A percentile compares a stretch with the other conserved stretches of the same genome.
phyloP scores from a whole-genome alignment of 805 yeast genomes.

The Candida pini region DNA sequence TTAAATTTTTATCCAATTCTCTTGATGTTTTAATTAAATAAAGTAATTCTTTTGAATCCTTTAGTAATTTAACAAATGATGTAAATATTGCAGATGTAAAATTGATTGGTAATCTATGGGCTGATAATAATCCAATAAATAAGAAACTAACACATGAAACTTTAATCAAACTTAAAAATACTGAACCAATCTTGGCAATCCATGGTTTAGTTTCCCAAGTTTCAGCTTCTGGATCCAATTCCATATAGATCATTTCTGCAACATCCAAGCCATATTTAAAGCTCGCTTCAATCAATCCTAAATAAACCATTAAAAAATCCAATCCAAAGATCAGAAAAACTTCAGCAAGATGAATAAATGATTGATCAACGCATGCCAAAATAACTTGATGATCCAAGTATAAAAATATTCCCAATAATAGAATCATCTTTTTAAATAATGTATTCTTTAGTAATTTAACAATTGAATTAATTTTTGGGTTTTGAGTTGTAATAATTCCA shows the following conservation, averaged over 20 bases:
- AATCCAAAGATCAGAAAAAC: conserved; percentile 66
- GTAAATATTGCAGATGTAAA: conserved; percentile 27
- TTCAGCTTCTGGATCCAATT: conserved; percentile 43
- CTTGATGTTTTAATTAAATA: conserved; percentile 42
- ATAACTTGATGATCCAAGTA: conserved; percentile 49
- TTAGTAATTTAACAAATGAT: conserved; percentile 22
- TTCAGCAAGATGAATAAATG: conserved; percentile 47
- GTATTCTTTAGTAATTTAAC: conserved; percentile 12
- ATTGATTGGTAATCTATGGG: conserved; percentile 27
- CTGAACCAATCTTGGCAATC: conserved; percentile 52
- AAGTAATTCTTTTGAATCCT: conserved; percentile 33
- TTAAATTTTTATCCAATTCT: conserved; percentile 58
- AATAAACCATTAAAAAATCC: conserved; percentile 62
- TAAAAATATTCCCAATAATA: conserved; percentile 40
- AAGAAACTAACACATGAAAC: conserved; percentile 41
- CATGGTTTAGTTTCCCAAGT: conserved; percentile 71
- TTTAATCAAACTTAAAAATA: conserved; percentile 43
- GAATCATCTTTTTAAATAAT: conserved; percentile 35
- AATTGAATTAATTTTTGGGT: neutral
- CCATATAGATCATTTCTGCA: conserved; percentile 49
- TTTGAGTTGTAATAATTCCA: neutral
- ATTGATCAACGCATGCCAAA: conserved; percentile 49
- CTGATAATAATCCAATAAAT: conserved; percentile 38
- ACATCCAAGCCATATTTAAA: conserved; percentile 46
- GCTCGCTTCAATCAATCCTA: conserved; percentile 43